phyloP scores from a whole-genome alignment of 192 early-diverging fungal genomes.

The Linnemannia schmuckeri region DNA sequence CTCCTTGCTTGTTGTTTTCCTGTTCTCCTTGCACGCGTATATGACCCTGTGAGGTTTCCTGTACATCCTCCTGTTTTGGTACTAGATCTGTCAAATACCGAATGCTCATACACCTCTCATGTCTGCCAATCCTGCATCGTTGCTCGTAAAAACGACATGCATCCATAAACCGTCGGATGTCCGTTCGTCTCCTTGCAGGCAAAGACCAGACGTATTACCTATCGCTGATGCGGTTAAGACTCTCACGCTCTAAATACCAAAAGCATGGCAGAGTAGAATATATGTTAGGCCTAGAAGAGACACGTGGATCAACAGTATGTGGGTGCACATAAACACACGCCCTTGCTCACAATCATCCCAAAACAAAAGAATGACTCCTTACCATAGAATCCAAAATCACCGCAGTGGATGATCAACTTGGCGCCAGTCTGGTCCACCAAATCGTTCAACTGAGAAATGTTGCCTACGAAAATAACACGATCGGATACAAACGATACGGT shows the following conservation, averaged over 20 bases:
- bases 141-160: not conserved
- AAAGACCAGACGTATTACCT: constrained; percentile 38
- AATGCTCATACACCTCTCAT: not conserved
- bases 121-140: not conserved
- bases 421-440: constrained; percentile 69
- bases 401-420: constrained; percentile 67
- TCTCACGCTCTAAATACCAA: constrained; percentile 54
- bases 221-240: constrained; percentile 66
- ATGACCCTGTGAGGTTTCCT: not conserved
- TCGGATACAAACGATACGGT: not conserved
- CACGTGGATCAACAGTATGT: not conserved
- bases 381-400: constrained; percentile 77
- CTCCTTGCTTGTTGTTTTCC: not conserved
- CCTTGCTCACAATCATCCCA: not conserved
- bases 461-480: constrained; percentile 41
- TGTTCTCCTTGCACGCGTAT: not conserved
- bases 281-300: not conserved
- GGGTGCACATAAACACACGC: not conserved
- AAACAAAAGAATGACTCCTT: constrained; percentile 8
- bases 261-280: not conserved
- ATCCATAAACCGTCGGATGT: no score
- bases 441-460: constrained; percentile 69
- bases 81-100: not conserved
- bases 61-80: not conserved
- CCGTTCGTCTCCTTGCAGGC: not conserved